A percentile compares a stretch with the other conserved stretches of the same genome.
These are phyloP conservation scores for Tetrahymena elliotti DNA, from an alignment of 73 alveolate genomes.

Conservation along the genomic window DNA sequence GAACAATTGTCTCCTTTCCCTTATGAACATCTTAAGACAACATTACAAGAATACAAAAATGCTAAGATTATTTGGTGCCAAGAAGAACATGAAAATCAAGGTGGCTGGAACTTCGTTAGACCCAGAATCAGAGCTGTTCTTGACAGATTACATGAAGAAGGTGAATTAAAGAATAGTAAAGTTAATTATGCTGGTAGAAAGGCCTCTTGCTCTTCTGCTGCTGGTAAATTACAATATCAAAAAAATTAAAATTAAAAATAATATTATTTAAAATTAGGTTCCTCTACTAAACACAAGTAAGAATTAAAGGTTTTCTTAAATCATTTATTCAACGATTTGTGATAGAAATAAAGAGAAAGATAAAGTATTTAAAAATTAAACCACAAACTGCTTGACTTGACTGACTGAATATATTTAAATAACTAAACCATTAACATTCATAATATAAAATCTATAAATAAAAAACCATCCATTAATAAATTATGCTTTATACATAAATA, in stretches of 20 bases:
- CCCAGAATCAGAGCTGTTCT: constrained; percentile 13
- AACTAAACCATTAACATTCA: neutral
- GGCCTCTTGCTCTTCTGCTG: constrained; percentile 33
- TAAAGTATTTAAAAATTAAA: neutral
- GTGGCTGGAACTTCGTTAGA: constrained; percentile 26
- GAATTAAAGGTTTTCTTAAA: neutral
- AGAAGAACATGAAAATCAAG: constrained; percentile 35
- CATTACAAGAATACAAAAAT: neutral
- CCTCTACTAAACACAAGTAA: neutral
- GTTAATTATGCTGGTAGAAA: constrained; percentile 18
- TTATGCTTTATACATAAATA: neutral
- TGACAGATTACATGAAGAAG: constrained; percentile 1
- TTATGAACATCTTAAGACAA: constrained; percentile 6
- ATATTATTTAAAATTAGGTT: neutral
- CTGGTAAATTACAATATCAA: constrained; percentile 6
- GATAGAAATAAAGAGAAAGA: neutral
- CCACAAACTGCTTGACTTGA: neutral
- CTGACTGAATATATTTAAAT: neutral
- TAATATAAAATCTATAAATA: neutral
- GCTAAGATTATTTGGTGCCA: constrained; percentile 29
- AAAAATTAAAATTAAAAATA: neutral
- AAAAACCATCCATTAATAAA: neutral
- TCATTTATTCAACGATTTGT: neutral
- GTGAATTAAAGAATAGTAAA: neutral
- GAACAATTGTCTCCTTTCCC: constrained; percentile 44